Evolutionary conservation across 768 basidiomycete genomes (phyloP).

Genomic region (Coprinopsis sp.): DNA sequence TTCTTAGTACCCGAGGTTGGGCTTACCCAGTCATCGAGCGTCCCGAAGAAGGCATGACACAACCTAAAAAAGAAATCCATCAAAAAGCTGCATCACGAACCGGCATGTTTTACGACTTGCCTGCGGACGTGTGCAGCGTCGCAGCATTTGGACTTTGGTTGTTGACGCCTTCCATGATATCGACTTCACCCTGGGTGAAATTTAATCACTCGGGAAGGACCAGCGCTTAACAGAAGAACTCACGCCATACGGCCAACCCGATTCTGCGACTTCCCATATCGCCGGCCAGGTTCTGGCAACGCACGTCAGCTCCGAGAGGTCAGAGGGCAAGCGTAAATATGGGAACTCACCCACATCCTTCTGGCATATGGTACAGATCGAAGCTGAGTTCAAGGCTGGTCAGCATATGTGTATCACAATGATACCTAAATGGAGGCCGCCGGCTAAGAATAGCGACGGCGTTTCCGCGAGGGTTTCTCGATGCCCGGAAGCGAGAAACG

Average conservation of each 20-base stretch:
- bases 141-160: slow-evolving; percentile 45
- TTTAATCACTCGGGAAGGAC: background rate
- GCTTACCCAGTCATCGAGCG: slow-evolving; percentile 38
- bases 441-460: no score
- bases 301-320: background rate
- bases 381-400: slow-evolving; percentile 24
- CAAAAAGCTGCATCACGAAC: background rate
- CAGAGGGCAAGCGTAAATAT: slow-evolving; percentile 1
- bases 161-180: slow-evolving; percentile 59
- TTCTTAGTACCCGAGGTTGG: background rate
- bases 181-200: slow-evolving; percentile 35
- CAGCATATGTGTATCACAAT: background rate
- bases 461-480: no score
- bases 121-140: slow-evolving; percentile 51
- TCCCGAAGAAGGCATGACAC: slow-evolving; percentile 36
- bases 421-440: no score
- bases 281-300: slow-evolving; percentile 48
- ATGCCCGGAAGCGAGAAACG: no score
- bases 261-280: slow-evolving; percentile 32
- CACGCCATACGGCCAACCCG: slow-evolving; percentile 15
- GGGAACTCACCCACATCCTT: slow-evolving; percentile 47
- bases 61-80: slow-evolving; percentile 23
- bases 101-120: slow-evolving; percentile 20
- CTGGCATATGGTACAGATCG: slow-evolving; percentile 56
- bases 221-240: background rate